Evolutionary conservation across 352 stramenopile genomes (phyloP).

Genomic region (Saprolegnia parasitica): DNA sequence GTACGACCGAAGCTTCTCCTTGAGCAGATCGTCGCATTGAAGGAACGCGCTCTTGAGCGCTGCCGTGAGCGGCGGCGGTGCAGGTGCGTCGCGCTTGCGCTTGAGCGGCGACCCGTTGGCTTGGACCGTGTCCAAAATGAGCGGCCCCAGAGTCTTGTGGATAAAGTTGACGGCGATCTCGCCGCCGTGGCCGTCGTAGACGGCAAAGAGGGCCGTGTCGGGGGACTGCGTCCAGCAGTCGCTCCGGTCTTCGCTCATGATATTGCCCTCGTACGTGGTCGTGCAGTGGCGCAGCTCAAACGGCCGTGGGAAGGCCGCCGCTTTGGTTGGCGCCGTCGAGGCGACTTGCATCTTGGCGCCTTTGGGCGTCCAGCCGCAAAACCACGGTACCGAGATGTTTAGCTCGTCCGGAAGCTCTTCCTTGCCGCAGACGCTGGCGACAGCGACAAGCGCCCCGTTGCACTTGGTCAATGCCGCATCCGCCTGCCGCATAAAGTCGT

Average conservation of each 20-base stretch:
- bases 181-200: constrained; percentile 68
- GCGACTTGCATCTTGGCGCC: constrained; percentile 24
- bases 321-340: not conserved
- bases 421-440: constrained; percentile 24
- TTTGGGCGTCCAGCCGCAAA: constrained; percentile 27
- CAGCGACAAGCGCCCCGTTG: not conserved
- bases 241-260: constrained; percentile 26
- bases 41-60: constrained; percentile 43
- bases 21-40: constrained; percentile 54
- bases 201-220: constrained; percentile 36
- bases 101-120: constrained; percentile 31
- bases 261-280: constrained; percentile 28
- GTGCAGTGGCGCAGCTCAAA: constrained; percentile 28
- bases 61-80: constrained; percentile 20
- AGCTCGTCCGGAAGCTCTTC: constrained; percentile 15
- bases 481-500: constrained; percentile 4
- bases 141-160: not conserved
- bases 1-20: constrained; percentile 47
- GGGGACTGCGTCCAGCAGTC: constrained; percentile 7
- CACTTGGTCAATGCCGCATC: not conserved
- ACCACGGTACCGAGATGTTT: constrained; percentile 16
- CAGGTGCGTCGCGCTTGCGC: constrained; percentile 35
- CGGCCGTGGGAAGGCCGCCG: not conserved
- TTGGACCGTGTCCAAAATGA: constrained; percentile 1
- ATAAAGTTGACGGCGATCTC: constrained; percentile 55